A percentile compares a stretch with the other conserved stretches of the same genome.
Conservation (phyloP, 495 filamentous ascomycete species). For the Xylaria cubensis region DNA sequence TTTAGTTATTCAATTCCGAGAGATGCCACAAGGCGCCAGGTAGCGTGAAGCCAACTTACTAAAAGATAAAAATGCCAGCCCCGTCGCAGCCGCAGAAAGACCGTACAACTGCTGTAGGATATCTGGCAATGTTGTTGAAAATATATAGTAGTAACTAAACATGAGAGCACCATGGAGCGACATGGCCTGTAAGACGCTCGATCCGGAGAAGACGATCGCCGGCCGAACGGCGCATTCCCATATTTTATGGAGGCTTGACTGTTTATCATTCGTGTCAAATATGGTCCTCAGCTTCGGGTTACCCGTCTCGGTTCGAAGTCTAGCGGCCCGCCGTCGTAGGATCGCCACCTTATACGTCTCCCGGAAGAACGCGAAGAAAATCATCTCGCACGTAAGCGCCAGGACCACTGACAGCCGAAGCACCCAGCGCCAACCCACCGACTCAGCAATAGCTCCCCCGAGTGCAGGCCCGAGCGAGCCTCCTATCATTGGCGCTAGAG, state of each 20-base stretch:
- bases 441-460: slow-evolving; percentile 65
- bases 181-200: slow-evolving; percentile 56
- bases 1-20: slow-evolving; percentile 35
- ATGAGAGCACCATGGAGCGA: slow-evolving; percentile 56
- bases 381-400: slow-evolving; percentile 53
- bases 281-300: slow-evolving; percentile 52
- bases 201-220: slow-evolving; percentile 52
- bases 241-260: slow-evolving; percentile 35
- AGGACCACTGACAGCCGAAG: slow-evolving; percentile 60
- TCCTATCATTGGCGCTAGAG: slow-evolving; percentile 55
- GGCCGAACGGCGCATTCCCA: slow-evolving; percentile 55
- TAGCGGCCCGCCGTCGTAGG: slow-evolving; percentile 48
- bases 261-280: slow-evolving; percentile 43
- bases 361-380: slow-evolving; percentile 53
- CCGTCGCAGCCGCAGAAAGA: slow-evolving; percentile 52
- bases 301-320: slow-evolving; percentile 50
- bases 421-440: slow-evolving; percentile 62
- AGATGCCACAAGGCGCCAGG: neutral
- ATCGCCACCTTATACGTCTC: slow-evolving; percentile 61
- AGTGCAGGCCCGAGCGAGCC: slow-evolving; percentile 66
- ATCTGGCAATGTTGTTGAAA: slow-evolving; percentile 59
- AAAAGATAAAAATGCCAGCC: slow-evolving; percentile 56
- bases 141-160: slow-evolving; percentile 62
- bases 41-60: slow-evolving; percentile 49
- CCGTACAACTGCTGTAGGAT: slow-evolving; percentile 56